Base-by-base conservation (phyloP, 2,329 filamentous ascomycete species). In the Sporothrix pseudoabietina region DNA sequence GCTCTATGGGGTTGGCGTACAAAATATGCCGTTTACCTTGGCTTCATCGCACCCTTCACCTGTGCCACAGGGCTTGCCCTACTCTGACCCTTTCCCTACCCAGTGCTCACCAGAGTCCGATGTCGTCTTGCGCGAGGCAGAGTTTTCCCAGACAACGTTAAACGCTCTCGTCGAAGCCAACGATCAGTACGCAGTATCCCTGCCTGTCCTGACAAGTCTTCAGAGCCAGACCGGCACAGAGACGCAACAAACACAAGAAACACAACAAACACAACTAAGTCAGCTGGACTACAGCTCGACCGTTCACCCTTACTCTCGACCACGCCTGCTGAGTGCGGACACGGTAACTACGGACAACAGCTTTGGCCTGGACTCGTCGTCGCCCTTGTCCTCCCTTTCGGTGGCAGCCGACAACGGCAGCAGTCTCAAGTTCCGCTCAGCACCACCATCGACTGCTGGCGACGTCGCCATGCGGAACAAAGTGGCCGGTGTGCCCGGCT, bases 281-380 rank as follows among this genome's bases (percentile, higher is more conserved):
- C 41, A 66, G 14, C 1, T 1, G 7, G 44, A 26, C 26, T 35
- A 54, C 66, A n/a, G 4, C n/a, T 41, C 22, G 12, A 5, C 61
- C 5, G 26, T 6, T n/a, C n/a, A n/a, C 41, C 14, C 39, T 5
- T 22, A 30, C n/a, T 19, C 39, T 30, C 61, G 66, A 22, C 52
- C 54, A n/a, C 54, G 26, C 19, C 52, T 47, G n/a, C 39, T 16
- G 32, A 72, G 35, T 35, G 32, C 16, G 47, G 66, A 12, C 30
- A 72, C 59, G 16, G 44, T 14, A 16, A 72, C 59, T 14, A 22
- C 59, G 16, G 71, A 68, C 12, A 47, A 72, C 49, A 72, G 61
- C 70, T 65, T 35, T 14, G 12, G 44, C 1, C 44, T 65, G 1
- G 70, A 30, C 16, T 55, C 59, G n/a, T 65, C 70, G 30, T 66